Conservation (phyloP, 331 rosid species). For the Rhamnella rubrinervis region DNA sequence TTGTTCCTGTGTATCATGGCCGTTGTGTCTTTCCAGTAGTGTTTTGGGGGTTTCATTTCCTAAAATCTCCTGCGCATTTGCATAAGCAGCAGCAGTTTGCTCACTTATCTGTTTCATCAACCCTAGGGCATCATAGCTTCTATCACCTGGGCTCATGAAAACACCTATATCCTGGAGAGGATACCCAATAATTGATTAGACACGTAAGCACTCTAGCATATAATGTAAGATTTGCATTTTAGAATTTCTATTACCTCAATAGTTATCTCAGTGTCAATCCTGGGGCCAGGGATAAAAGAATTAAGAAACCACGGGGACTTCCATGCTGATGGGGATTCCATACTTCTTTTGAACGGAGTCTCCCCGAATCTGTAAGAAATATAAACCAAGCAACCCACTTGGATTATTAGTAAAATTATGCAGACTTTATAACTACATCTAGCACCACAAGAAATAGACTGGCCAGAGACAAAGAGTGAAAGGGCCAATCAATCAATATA, state of each 20-base stretch:
- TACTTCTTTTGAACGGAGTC: slow-evolving; percentile 84
- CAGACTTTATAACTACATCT: not conserved
- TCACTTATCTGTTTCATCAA: slow-evolving; percentile 82
- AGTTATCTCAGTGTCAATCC: slow-evolving; percentile 75
- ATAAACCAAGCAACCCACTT: slow-evolving; percentile 21
- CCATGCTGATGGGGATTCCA: slow-evolving; percentile 96
- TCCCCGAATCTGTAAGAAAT: slow-evolving; percentile 61
- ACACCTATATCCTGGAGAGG: slow-evolving; percentile 75
- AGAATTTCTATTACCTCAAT: slow-evolving; percentile 62
- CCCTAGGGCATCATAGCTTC: slow-evolving; percentile 88
- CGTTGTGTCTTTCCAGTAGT: slow-evolving; percentile 28
- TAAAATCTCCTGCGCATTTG: slow-evolving; percentile 71
- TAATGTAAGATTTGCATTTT: not conserved
- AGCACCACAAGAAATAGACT: slow-evolving; percentile 9
- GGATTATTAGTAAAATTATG: slow-evolving; percentile 4
- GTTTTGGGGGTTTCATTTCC: slow-evolving; percentile 71
- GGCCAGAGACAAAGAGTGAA: not conserved
- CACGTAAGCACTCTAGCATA: not conserved
- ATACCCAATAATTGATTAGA: slow-evolving; percentile 3
- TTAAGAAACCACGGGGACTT: slow-evolving; percentile 88
- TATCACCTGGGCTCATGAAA: slow-evolving; percentile 80
- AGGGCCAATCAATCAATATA: not conserved
- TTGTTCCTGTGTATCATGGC: slow-evolving; percentile 27
- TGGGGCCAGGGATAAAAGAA: slow-evolving; percentile 70
- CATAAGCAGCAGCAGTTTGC: slow-evolving; percentile 88